Evolutionary conservation across 2,329 filamentous ascomycete genomes (phyloP).

Genomic region (Proliferodiscus dingleyae): DNA sequence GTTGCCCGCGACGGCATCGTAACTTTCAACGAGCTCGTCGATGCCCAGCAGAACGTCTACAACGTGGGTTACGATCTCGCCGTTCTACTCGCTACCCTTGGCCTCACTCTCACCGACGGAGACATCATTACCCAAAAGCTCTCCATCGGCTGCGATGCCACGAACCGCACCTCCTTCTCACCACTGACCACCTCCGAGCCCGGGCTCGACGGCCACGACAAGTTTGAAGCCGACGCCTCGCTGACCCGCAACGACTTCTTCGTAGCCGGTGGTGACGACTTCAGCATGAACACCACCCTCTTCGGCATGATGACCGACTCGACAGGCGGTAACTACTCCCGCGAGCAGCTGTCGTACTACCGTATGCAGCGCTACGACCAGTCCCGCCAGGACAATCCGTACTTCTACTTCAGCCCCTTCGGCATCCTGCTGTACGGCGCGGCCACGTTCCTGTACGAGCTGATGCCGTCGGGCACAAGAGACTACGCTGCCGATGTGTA

Average conservation of each 20-base stretch:
- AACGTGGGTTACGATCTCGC: slow-evolving; percentile 22
- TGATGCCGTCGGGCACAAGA: slow-evolving; percentile 20
- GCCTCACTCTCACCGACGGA: slow-evolving; percentile 19
- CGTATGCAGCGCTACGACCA: slow-evolving; percentile 31
- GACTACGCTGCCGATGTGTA: slow-evolving; percentile 27
- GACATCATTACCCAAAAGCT: slow-evolving; percentile 22
- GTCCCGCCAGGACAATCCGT: slow-evolving; percentile 19
- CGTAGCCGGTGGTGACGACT: slow-evolving; percentile 18
- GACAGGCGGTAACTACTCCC: slow-evolving; percentile 33
- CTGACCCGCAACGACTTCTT: slow-evolving; percentile 27
- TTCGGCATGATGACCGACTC: slow-evolving; percentile 23
- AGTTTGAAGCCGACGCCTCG: slow-evolving; percentile 22
- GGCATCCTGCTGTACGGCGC: slow-evolving; percentile 24
- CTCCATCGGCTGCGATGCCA: slow-evolving; percentile 26
- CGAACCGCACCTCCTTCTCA: slow-evolving; percentile 28
- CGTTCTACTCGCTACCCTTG: slow-evolving; percentile 18
- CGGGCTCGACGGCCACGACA: slow-evolving; percentile 23
- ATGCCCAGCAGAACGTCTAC: slow-evolving; percentile 26
- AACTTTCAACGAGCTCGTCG: slow-evolving; percentile 25
- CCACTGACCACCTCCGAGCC: slow-evolving; percentile 18
- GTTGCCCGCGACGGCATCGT: slow-evolving; percentile 35
- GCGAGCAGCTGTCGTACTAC: slow-evolving; percentile 19
- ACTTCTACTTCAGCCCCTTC: slow-evolving; percentile 25
- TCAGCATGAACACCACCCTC: slow-evolving; percentile 30
- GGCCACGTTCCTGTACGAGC: slow-evolving; percentile 21